Percentiles rank a stretch among this genome's conserved stretches.
phyloP scores from a whole-genome alignment of 306 rosid species.

The Acacia crassicarpa region DNA sequence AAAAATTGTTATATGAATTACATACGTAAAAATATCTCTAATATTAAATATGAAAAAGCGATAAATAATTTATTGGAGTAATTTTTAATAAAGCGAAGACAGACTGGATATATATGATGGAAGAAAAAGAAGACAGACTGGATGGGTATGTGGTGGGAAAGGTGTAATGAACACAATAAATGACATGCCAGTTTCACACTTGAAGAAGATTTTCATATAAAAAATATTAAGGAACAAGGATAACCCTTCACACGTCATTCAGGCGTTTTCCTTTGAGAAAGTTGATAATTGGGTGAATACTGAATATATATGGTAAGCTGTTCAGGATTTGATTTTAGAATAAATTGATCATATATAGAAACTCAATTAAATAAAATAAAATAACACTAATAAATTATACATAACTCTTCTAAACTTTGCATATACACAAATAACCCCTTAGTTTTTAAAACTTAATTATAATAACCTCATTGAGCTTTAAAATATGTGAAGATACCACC shows the following conservation, averaged over 20 bases:
- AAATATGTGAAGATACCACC: no score
- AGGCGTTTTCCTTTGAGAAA: neutral
- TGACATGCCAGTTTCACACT: slow-evolving; percentile 17
- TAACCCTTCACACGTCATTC: neutral
- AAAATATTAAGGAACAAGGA: neutral
- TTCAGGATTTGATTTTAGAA: neutral
- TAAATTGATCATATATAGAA: slow-evolving; percentile 6
- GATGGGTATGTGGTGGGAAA: neutral
- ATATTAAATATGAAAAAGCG: neutral
- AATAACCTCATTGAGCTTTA: neutral
- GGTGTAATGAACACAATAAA: neutral
- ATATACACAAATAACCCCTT: no score
- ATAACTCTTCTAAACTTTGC: neutral
- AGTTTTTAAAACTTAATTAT: no score
- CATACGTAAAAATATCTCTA: neutral
- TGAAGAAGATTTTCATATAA: slow-evolving; percentile 15
- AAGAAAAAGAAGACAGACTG: neutral
- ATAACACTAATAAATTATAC: neutral
- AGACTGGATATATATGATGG: neutral
- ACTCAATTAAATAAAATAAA: neutral
- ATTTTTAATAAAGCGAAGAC: slow-evolving; percentile 8
- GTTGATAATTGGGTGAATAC: neutral
- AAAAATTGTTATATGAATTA: neutral
- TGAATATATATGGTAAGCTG: neutral
- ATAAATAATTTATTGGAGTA: neutral